Evolutionary conservation across 352 stramenopile genomes (phyloP), one percentile per base, ranked within the genome.

Genomic region (Globisporangium echinulatum): DNA sequence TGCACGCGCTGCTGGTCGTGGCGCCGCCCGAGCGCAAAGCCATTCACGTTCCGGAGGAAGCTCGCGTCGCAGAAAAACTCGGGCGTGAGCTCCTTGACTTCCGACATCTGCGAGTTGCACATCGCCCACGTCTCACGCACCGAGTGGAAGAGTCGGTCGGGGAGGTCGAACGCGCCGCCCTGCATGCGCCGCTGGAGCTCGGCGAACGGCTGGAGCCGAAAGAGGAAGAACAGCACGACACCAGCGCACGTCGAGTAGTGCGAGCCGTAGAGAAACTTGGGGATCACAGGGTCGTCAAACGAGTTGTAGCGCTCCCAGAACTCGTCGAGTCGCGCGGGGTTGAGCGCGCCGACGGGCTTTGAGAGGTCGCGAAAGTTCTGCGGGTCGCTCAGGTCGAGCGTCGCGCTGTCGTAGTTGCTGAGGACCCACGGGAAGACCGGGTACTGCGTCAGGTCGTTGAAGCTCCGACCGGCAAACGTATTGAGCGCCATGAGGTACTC

Each of bases 11-110:
- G 56, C 44, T 85, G 69, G 49, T 92, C 79, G 43, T 92, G 83
- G 0, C 85, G 80, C 50, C 87, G 98, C 7, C 98, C 98, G 14
- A 99, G 87, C 25, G 93, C 90, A 61, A 98, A 98, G 17, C 80
- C 68, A 71, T 99, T 99, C 8, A 82, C 58, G 72, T 99, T 99
- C 10, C 85, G 81, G 36, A 99, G 71, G 68, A 99, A 99, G 5
- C 91, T 88, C 5, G 92, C 85, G 48, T 98, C 90, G 17, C 72
- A 78, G 70, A 97, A 99, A 69, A 98, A 99, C 71, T 99, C 98
- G 0, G 98, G 98, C 2, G 94, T 99, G 4, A 99, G 70, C 68
- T 99, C 98, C 73, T 99, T 99, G 1, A 99, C 97, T 70, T 99
- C 97, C 2, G 92, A 97, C 64, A 98, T 96, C 43, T 94, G 92